A percentile compares a stretch with the other conserved stretches of the same genome.
Conservation (phyloP, 805 yeast species). For the Lipomyces japonicus region DNA sequence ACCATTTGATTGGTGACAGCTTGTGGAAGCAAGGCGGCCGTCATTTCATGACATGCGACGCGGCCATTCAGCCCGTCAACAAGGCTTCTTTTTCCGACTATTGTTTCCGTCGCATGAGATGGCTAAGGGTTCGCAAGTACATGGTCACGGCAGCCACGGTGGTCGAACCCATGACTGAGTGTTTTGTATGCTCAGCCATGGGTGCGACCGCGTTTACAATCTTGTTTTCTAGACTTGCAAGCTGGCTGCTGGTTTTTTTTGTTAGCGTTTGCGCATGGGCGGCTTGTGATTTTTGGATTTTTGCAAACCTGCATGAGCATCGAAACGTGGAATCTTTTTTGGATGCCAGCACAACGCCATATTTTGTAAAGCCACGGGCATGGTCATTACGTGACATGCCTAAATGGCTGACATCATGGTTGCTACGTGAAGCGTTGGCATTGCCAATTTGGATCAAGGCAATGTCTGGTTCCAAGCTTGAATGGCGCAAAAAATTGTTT, state of each 20-base stretch:
- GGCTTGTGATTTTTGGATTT: constrained; percentile 59
- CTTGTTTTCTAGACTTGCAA: constrained; percentile 43
- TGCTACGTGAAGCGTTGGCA: constrained; percentile 66
- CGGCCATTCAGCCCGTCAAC: constrained; percentile 68
- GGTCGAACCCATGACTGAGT: constrained; percentile 83
- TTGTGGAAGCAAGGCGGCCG: constrained; percentile 66
- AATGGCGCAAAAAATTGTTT: constrained; percentile 74
- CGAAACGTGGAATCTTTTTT: constrained; percentile 28
- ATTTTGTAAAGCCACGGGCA: constrained; percentile 28
- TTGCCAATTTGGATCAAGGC: constrained; percentile 81
- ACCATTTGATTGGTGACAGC: constrained; percentile 86
- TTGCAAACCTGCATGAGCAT: constrained; percentile 41
- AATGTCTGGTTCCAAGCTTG: constrained; percentile 62
- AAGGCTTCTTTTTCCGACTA: constrained; percentile 50
- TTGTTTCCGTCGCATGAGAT: constrained; percentile 65
- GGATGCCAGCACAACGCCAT: constrained; percentile 29
- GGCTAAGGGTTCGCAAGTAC: constrained; percentile 82
- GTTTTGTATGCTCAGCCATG: constrained; percentile 59
- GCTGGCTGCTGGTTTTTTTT: constrained; percentile 40
- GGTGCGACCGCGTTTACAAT: constrained; percentile 60
- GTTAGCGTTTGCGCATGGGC: constrained; percentile 66
- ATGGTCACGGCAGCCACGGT: constrained; percentile 84
- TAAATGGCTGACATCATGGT: constrained; percentile 52
- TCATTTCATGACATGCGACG: constrained; percentile 75
- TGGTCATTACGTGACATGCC: constrained; percentile 20